Conservation (phyloP, 306 rosid species). For the Rosa lucieae region DNA sequence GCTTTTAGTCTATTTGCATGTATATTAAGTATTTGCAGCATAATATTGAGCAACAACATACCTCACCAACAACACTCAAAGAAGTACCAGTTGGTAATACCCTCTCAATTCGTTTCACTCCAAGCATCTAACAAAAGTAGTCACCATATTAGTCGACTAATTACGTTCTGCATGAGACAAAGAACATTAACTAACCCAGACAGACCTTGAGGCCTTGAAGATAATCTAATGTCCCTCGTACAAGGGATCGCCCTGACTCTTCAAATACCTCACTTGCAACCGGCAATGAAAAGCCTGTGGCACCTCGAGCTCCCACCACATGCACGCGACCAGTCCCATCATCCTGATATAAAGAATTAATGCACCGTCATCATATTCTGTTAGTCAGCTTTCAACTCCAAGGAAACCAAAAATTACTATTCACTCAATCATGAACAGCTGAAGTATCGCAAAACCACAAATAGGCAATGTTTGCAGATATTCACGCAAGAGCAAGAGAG, state of each 20-base stretch:
- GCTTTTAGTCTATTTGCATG: not conserved
- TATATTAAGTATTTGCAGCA: not conserved
- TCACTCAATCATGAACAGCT: not conserved
- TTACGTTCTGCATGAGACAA: not conserved
- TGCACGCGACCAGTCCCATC: constrained; percentile 81
- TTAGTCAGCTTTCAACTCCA: constrained; percentile 6
- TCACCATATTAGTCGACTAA: constrained; percentile 17
- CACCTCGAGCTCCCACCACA: constrained; percentile 90
- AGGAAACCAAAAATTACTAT: not conserved
- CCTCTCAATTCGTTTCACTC: constrained; percentile 89
- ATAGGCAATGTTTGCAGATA: not conserved
- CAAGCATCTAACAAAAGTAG: constrained; percentile 72
- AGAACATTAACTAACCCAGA: constrained; percentile 19
- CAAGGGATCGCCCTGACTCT: constrained; percentile 94
- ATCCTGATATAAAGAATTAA: constrained; percentile 45
- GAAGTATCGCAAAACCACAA: not conserved
- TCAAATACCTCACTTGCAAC: constrained; percentile 89
- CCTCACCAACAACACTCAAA: constrained; percentile 98
- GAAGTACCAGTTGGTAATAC: constrained; percentile 95
- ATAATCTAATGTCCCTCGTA: constrained; percentile 96
- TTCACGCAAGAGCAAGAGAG: not conserved
- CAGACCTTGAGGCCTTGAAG: constrained; percentile 96
- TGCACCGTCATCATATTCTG: not conserved
- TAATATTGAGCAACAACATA: constrained; percentile 30
- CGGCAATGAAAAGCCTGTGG: constrained; percentile 82